Evolutionary conservation across 306 rosid genomes (phyloP), one percentile per base, ranked within the genome.

Genomic region (Carpinus fangiana): DNA sequence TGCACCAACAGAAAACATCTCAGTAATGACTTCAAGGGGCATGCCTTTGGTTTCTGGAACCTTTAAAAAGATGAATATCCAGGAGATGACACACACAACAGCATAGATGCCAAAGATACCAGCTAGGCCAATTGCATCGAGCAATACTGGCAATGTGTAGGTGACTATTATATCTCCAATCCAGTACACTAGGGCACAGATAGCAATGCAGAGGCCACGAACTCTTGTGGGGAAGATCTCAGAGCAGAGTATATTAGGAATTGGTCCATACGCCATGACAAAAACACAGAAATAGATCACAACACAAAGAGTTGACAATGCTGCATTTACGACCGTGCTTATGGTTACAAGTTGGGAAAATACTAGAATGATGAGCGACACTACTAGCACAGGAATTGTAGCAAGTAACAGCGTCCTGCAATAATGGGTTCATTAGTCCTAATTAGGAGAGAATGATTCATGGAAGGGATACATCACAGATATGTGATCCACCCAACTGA

Each of bases 11-110:
- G 93, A 72, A 78, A 92, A 92, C 92, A 92, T 90, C 67, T 92
- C 93, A 2, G 90, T 86, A 73, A 92, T 92, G 83, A 92, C 91
- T 85, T 92, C 95, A 10, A 92, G 97, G 59, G 97, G 97, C 96
- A 92, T 92, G 74, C 95, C 96, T 81, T 92, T 92, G 78, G 97
- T 92, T 87, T 92, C 96, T 1, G 97, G 97, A 61, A 90, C 97
- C 88, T 89, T 90, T 78, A 89, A 81, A 80, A 66, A 90, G 80
- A 92, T 82, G 50, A 90, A 92, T 36, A 92, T 62, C 84, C 82
- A 89, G n/a, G 97, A 92, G 78, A 90, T 70, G 80, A 75, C 50
- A 76, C 93, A 92, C 51, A 92, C 82, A 8, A 80, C 64, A 0
- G 92, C 93, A n/a, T 90, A 92, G 43, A 90, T 65, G 54, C 86